Percentiles rank a stretch among this genome's conserved stretches.
These are phyloP conservation scores for Trichosporon asahii DNA, from an alignment of 1,284 basidiomycete genomes.

Conservation along the genomic window DNA sequence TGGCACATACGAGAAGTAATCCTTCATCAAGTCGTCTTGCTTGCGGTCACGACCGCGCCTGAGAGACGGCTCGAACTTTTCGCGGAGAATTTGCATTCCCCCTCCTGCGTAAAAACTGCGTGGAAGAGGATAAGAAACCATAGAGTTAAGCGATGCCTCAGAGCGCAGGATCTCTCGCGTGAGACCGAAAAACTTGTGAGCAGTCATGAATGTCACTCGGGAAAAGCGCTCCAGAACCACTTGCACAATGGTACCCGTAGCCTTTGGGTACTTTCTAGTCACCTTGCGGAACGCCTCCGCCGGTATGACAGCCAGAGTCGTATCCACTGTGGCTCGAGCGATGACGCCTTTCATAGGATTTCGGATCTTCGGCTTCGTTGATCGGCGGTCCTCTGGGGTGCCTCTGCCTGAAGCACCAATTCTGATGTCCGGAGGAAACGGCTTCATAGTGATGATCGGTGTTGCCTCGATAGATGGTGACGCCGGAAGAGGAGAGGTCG, in stretches of 20 bases:
- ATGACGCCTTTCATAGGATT: constrained; percentile 56
- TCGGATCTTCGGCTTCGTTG: neutral
- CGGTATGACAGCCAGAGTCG: constrained; percentile 96
- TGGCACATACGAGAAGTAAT: constrained; percentile 50
- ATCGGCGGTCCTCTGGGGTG: constrained; percentile 5
- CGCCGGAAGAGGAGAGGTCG: neutral
- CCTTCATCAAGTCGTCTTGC: constrained; percentile 17
- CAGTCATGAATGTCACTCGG: constrained; percentile 86
- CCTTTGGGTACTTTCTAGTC: constrained; percentile 93
- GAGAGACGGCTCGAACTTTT: constrained; percentile 60
- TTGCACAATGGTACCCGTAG: constrained; percentile 87
- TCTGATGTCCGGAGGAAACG: neutral
- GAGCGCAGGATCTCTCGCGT: constrained; percentile 94
- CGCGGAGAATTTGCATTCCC: constrained; percentile 81
- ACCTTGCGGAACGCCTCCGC: constrained; percentile 81
- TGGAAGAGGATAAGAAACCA: constrained; percentile 92
- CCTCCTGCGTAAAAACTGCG: constrained; percentile 89
- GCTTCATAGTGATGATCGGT: neutral
- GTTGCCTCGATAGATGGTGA: constrained; percentile 4
- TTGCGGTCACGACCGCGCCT: neutral
- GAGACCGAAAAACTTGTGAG: constrained; percentile 92
- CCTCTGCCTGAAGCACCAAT: neutral
- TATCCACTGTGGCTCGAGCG: constrained; percentile 87
- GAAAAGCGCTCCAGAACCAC: constrained; percentile 77
- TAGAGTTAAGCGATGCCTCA: constrained; percentile 93